phyloP scores from a whole-genome alignment of 2,329 filamentous ascomycete genomes.

The Penicillium paneum region DNA sequence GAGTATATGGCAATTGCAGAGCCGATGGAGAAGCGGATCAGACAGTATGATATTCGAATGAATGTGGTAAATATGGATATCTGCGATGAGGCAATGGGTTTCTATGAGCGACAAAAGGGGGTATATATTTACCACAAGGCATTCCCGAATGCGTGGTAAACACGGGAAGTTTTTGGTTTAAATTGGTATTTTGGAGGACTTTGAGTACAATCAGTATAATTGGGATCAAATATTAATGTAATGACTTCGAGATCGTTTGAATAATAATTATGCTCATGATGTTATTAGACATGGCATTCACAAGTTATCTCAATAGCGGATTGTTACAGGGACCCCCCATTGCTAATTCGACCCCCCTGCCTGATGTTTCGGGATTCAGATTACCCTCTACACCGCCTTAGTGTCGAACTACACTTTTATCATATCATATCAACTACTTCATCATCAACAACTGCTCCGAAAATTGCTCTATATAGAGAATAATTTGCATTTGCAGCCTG shows the following conservation, averaged over 20 bases:
- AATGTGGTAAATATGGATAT: constrained; percentile 17
- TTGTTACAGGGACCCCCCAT: too few relatives aligned
- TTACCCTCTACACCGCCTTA: too few relatives aligned
- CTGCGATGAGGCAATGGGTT: constrained; percentile 10
- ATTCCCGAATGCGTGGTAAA: constrained; percentile 4
- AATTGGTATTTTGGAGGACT: too few relatives aligned
- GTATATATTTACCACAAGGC: constrained; percentile 7
- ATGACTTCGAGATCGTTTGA: too few relatives aligned
- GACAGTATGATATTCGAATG: constrained; percentile 16
- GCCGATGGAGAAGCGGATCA: constrained; percentile 13
- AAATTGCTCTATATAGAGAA: too few relatives aligned
- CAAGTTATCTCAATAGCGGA: too few relatives aligned
- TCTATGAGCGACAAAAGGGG: constrained; percentile 1
- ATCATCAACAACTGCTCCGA: too few relatives aligned
- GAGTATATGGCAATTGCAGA: constrained; percentile 16
- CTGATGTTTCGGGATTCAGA: too few relatives aligned
- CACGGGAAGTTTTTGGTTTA: background rate
- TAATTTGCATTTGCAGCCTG: background rate
- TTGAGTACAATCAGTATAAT: background rate
- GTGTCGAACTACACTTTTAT: too few relatives aligned
- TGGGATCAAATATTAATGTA: background rate
- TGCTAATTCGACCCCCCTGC: too few relatives aligned
- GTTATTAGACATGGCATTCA: too few relatives aligned
- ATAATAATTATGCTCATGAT: background rate
- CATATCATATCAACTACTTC: too few relatives aligned